A percentile compares a stretch with the other conserved stretches of the same genome.
These are phyloP conservation scores for Cladophialophora yegresii DNA, from an alignment of 2,329 filamentous ascomycete species.

Conservation along the genomic window DNA sequence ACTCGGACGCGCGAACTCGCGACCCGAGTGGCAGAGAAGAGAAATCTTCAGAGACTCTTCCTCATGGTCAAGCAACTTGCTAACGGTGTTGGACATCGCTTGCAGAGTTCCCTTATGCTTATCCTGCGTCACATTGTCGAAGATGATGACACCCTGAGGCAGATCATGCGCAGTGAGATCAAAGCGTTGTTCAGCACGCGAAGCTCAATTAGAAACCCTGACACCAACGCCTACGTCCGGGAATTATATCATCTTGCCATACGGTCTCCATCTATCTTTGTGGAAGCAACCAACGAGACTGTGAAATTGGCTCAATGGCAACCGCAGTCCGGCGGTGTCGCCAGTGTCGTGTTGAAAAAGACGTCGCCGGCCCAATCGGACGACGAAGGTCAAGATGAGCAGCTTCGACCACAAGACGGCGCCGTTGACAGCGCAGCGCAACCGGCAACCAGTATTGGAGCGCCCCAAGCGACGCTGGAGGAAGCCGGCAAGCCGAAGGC, in stretches of 20 bases:
- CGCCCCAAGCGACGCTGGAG: constrained; percentile 25
- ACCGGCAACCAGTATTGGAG: constrained; percentile 36
- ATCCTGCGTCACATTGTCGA: constrained; percentile 91
- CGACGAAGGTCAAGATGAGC: constrained; percentile 40
- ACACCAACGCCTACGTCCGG: constrained; percentile 72
- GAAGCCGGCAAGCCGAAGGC: constrained; percentile 54
- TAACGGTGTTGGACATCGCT: constrained; percentile 71
- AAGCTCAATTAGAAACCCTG: constrained; percentile 58
- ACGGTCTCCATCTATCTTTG: constrained; percentile 80
- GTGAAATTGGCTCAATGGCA: constrained; percentile 60
- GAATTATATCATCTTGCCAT: constrained; percentile 77
- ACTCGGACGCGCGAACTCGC: constrained; percentile 78
- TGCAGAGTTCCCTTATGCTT: constrained; percentile 73
- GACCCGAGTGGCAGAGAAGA: constrained; percentile 76
- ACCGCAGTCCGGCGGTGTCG: constrained; percentile 17
- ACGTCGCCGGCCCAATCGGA: constrained; percentile 45
- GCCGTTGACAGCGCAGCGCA: constrained; percentile 10
- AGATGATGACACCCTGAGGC: constrained; percentile 84
- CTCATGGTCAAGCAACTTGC: constrained; percentile 93
- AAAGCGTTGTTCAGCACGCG: constrained; percentile 69
- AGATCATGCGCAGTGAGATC: constrained; percentile 91
- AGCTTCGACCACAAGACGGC: constrained; percentile 6
- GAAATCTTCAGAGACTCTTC: constrained; percentile 85
- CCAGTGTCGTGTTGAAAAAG: constrained; percentile 42
- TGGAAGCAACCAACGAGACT: constrained; percentile 83